These are phyloP conservation scores for Neonothopanus nambi DNA, from an alignment of 1,284 basidiomycete species.

Conservation along the genomic window DNA sequence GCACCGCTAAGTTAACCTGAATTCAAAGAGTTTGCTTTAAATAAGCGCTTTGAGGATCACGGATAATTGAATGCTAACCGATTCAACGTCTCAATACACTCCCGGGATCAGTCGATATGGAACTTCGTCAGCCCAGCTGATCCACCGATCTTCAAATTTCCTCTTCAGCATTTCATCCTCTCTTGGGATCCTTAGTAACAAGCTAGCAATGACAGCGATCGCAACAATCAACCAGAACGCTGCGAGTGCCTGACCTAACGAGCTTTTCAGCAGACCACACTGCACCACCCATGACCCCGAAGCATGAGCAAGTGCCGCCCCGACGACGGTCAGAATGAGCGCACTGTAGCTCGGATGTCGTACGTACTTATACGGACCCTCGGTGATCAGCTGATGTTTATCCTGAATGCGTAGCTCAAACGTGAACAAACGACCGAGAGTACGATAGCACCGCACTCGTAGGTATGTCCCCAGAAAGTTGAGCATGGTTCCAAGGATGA, in stretches of 20 bases:
- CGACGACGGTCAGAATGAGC: slow-evolving; percentile 30
- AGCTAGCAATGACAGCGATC: slow-evolving; percentile 25
- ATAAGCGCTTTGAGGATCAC: too few species aligned
- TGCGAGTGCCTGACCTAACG: slow-evolving; percentile 21
- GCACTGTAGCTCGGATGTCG: slow-evolving; percentile 42
- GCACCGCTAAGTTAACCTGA: too few species aligned
- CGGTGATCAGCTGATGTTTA: slow-evolving; percentile 34
- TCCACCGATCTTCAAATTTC: slow-evolving; percentile 41
- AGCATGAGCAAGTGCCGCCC: slow-evolving; percentile 26
- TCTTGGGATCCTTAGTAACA: slow-evolving; percentile 29
- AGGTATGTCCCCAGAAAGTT: slow-evolving; percentile 28
- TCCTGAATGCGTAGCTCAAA: slow-evolving; percentile 36
- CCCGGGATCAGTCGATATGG: slow-evolving; percentile 39
- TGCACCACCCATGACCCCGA: slow-evolving; percentile 37
- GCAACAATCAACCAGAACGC: slow-evolving; percentile 28
- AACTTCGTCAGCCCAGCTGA: slow-evolving; percentile 37
- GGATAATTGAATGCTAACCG: too few species aligned
- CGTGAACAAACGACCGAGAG: slow-evolving; percentile 38
- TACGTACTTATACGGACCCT: slow-evolving; percentile 37
- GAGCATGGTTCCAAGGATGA: slow-evolving; percentile 29
- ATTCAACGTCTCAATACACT: slow-evolving; percentile 40
- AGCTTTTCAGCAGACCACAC: slow-evolving; percentile 30
- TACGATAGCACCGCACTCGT: slow-evolving; percentile 31
- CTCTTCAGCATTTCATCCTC: slow-evolving; percentile 41
- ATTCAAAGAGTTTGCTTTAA: too few species aligned